phyloP scores from a whole-genome alignment of 805 yeast species.

The Kuraishia piskuri region DNA sequence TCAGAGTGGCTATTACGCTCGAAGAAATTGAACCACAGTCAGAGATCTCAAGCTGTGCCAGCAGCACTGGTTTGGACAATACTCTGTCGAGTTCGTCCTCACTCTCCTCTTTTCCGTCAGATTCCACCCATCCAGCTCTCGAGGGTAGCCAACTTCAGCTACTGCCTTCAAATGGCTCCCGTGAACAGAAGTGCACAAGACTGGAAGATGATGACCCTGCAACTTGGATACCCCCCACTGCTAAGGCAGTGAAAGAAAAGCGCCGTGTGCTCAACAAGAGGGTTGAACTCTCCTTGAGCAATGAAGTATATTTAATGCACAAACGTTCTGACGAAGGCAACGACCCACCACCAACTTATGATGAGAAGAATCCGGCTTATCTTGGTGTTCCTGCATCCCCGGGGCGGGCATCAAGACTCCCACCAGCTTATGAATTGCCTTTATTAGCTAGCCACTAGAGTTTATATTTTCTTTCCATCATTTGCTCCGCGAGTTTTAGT shows the following conservation, averaged over 20 bases:
- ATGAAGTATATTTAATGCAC: not conserved
- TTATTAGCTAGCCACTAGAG: constrained; percentile 1
- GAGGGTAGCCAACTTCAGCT: not conserved
- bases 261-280: not conserved
- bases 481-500: no score
- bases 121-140: not conserved
- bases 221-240: not conserved
- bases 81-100: not conserved
- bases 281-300: constrained; percentile 1
- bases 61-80: not conserved
- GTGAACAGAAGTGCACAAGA: not conserved
- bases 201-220: not conserved
- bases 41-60: constrained; percentile 1
- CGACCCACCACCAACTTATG: not conserved
- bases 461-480: no score
- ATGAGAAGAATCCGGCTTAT: not conserved
- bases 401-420: not conserved
- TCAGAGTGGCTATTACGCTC: constrained; percentile 7
- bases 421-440: not conserved
- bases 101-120: not conserved
- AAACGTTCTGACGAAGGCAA: not conserved
- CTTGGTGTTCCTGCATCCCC: not conserved
- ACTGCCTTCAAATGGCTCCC: not conserved
- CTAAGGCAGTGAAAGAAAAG: not conserved
- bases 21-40: constrained; percentile 4